Evolutionary conservation across 176 grass and related monocot genomes (phyloP).

Genomic region (Zoysia pacifica): DNA sequence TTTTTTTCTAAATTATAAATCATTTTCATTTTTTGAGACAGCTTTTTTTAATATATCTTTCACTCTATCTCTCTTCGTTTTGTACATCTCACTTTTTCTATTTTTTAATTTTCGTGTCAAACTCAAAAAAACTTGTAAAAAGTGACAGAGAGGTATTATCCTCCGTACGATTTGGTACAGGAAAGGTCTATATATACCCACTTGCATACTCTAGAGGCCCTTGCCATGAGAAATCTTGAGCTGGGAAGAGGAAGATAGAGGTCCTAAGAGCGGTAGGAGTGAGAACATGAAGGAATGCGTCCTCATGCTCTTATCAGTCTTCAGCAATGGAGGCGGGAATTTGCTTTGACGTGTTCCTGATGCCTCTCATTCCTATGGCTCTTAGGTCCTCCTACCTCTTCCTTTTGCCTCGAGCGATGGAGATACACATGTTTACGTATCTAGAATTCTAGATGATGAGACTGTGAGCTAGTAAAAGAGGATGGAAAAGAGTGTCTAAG

Average conservation of each 20-base stretch:
- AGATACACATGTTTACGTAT: neutral
- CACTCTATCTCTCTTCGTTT: too few relatives aligned
- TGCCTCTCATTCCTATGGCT: constrained; percentile 40
- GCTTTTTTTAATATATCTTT: too few relatives aligned
- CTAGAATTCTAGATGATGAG: neutral
- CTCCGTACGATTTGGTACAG: neutral
- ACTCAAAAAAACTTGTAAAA: too few relatives aligned
- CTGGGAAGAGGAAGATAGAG: constrained; percentile 44
- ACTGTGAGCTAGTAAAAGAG: neutral
- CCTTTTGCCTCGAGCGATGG: neutral
- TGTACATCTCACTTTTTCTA: neutral
- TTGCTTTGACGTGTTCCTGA: constrained; percentile 2
- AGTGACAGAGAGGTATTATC: neutral
- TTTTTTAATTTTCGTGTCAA: too few relatives aligned
- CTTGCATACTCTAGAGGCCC: neutral
- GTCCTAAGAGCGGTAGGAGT: constrained; percentile 27
- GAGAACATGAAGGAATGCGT: constrained; percentile 33
- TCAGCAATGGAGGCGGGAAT: neutral
- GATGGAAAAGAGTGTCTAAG: neutral
- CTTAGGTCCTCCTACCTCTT: constrained; percentile 24
- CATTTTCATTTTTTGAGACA: too few relatives aligned
- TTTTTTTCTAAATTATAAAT: too few relatives aligned
- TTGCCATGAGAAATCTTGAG: neutral
- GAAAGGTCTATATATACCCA: neutral
- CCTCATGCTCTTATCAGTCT: neutral